These are phyloP conservation scores for Fusarium falciforme DNA, from an alignment of 2,329 filamentous ascomycete species.

Conservation along the genomic window DNA sequence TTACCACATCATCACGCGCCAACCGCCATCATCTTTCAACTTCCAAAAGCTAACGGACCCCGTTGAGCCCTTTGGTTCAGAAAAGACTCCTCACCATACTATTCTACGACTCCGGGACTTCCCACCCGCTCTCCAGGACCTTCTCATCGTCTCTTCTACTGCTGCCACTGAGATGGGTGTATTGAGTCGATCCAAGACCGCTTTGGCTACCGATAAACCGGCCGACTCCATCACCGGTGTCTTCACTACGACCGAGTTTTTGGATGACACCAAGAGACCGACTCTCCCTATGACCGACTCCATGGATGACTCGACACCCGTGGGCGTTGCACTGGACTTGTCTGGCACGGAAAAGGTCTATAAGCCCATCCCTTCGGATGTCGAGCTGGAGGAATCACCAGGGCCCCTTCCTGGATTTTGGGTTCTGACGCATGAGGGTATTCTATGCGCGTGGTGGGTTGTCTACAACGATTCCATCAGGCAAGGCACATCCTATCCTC, in stretches of 20 bases:
- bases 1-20: conserved; percentile 84
- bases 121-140: conserved; percentile 81
- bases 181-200: conserved; percentile 77
- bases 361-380: conserved; percentile 80
- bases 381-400: conserved; percentile 81
- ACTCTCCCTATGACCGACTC: conserved; percentile 75
- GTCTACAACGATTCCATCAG: conserved; percentile 89
- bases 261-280: conserved; percentile 80
- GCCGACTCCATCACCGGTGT: conserved; percentile 71
- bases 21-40: conserved; percentile 68
- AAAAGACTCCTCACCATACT: conserved; percentile 79
- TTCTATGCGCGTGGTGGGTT: conserved; percentile 90
- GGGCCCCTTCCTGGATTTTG: conserved; percentile 86
- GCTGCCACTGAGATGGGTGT: conserved; percentile 83
- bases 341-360: conserved; percentile 82
- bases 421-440: conserved; percentile 88
- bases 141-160: conserved; percentile 85
- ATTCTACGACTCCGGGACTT: conserved; percentile 83
- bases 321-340: conserved; percentile 87
- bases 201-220: conserved; percentile 71
- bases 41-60: conserved; percentile 82
- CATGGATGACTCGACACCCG: conserved; percentile 75
- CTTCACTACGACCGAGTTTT: conserved; percentile 79
- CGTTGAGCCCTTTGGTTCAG: conserved; percentile 76
- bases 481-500: conserved; percentile 77